phyloP scores from a whole-genome alignment of 169 alveolate genomes.

The Theileria luwenshuni region DNA sequence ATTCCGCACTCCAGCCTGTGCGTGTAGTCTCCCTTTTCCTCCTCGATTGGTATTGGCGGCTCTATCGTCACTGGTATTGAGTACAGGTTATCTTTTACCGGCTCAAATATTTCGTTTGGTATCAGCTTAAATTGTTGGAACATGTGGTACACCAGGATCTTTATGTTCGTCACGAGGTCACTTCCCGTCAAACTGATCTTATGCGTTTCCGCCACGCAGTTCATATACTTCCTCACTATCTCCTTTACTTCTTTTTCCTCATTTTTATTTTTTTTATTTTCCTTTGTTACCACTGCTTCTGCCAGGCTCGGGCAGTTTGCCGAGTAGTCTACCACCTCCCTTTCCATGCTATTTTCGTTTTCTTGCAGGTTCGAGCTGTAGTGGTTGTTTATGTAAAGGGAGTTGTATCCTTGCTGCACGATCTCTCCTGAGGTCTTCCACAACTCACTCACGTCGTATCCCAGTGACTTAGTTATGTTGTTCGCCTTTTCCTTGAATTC shows the following conservation, averaged over 20 bases:
- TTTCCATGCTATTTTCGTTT: not conserved
- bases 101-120: constrained; percentile 37
- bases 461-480: not conserved
- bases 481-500: not conserved
- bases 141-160: constrained; percentile 38
- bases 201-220: constrained; percentile 5
- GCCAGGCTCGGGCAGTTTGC: not conserved
- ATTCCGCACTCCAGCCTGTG: constrained; percentile 36
- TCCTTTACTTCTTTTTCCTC: not conserved
- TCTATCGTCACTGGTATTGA: constrained; percentile 60
- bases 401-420: not conserved
- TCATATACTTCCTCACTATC: not conserved
- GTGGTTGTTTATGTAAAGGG: not conserved
- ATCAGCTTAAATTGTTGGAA: constrained; percentile 30
- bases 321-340: not conserved
- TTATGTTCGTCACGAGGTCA: not conserved
- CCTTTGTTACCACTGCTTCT: not conserved
- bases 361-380: not conserved
- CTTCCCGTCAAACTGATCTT: constrained; percentile 6
- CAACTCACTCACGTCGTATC: constrained; percentile 27
- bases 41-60: constrained; percentile 60
- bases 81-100: constrained; percentile 42
- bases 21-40: constrained; percentile 9
- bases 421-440: constrained; percentile 15
- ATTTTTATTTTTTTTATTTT: not conserved